These are phyloP conservation scores for Camillea tinctor DNA, from an alignment of 2,329 filamentous ascomycete species.

Conservation along the genomic window DNA sequence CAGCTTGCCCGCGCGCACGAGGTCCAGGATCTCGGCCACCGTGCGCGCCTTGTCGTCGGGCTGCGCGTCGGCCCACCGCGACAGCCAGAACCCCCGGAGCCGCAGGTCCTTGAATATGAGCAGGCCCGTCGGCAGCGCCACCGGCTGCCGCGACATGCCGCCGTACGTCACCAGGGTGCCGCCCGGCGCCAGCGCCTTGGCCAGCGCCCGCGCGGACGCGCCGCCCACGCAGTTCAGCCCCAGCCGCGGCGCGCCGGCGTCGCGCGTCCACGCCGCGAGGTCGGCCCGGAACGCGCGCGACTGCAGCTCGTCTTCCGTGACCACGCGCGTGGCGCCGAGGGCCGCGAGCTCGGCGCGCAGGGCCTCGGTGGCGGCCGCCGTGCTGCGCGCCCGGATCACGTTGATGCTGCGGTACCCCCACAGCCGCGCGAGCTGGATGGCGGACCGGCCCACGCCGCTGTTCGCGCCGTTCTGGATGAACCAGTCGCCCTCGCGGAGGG, in stretches of 20 bases:
- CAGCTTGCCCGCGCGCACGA: constrained; percentile 75
- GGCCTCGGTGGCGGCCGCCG: constrained; percentile 62
- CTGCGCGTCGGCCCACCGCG: constrained; percentile 78
- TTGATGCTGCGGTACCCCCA: constrained; percentile 95
- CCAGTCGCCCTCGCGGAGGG: constrained; percentile 73
- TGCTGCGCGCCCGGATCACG: constrained; percentile 74
- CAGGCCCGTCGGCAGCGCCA: constrained; percentile 75
- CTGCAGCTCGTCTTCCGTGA: constrained; percentile 56
- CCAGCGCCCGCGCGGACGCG: constrained; percentile 74
- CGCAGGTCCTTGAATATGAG: constrained; percentile 91
- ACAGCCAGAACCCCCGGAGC: constrained; percentile 95
- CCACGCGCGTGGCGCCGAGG: constrained; percentile 57
- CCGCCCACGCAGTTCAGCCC: constrained; percentile 94
- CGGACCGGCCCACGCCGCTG: constrained; percentile 84
- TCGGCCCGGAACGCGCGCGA: constrained; percentile 60
- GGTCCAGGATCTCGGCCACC: constrained; percentile 77
- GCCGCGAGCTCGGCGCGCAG: constrained; percentile 51
- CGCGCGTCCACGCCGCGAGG: constrained; percentile 65
- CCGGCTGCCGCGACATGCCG: constrained; percentile 87
- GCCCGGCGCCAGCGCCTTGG: constrained; percentile 67
- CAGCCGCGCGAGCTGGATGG: constrained; percentile 79
- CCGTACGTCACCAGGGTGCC: constrained; percentile 90
- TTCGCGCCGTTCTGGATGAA: constrained; percentile 98
- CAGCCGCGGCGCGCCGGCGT: constrained; percentile 62
- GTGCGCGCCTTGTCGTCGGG: constrained; percentile 72